phyloP scores from a whole-genome alignment of 2,329 filamentous ascomycete genomes.

The Phialophora macrospora region DNA sequence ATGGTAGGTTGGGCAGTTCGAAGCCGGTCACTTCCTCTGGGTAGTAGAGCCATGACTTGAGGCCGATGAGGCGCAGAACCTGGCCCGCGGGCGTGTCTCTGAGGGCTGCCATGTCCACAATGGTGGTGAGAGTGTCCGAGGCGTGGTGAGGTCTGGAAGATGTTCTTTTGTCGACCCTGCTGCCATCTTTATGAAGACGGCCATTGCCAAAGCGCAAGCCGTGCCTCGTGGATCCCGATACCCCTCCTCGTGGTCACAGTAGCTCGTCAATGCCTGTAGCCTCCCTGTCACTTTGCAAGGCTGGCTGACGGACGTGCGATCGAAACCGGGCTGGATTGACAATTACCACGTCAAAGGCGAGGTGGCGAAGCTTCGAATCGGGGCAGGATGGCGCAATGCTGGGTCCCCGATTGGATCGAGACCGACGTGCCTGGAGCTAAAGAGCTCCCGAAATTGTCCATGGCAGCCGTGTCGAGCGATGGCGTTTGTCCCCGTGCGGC shows the following conservation, averaged over 20 bases:
- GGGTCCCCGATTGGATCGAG: slow-evolving; percentile 11
- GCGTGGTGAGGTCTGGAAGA: slow-evolving; percentile 3
- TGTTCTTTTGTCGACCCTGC: slow-evolving; percentile 1
- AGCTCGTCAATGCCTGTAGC: not conserved
- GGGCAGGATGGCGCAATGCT: slow-evolving; percentile 7
- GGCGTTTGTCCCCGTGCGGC: slow-evolving; percentile 2
- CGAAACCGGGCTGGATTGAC: slow-evolving; percentile 3
- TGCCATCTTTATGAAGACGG: slow-evolving; percentile 10
- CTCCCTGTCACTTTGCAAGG: slow-evolving; percentile 19
- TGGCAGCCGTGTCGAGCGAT: slow-evolving; percentile 2
- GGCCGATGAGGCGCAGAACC: slow-evolving; percentile 27
- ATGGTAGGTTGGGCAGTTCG: slow-evolving; percentile 23
- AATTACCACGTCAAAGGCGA: not conserved
- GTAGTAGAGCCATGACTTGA: slow-evolving; percentile 24
- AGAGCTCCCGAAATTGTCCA: slow-evolving; percentile 13
- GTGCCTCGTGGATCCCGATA: not conserved
- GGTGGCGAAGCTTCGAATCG: not conserved
- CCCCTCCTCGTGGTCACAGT: not conserved
- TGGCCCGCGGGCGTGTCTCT: slow-evolving; percentile 32
- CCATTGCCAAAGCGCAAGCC: slow-evolving; percentile 5
- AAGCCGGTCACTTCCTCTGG: slow-evolving; percentile 29
- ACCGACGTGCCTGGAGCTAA: not conserved
- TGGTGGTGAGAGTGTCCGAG: not conserved
- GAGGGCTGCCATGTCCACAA: slow-evolving; percentile 16
- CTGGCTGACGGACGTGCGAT: slow-evolving; percentile 9